These are phyloP conservation scores for Aristolochia californica DNA, from an alignment of 164 flowering plant species.

Conservation along the genomic window DNA sequence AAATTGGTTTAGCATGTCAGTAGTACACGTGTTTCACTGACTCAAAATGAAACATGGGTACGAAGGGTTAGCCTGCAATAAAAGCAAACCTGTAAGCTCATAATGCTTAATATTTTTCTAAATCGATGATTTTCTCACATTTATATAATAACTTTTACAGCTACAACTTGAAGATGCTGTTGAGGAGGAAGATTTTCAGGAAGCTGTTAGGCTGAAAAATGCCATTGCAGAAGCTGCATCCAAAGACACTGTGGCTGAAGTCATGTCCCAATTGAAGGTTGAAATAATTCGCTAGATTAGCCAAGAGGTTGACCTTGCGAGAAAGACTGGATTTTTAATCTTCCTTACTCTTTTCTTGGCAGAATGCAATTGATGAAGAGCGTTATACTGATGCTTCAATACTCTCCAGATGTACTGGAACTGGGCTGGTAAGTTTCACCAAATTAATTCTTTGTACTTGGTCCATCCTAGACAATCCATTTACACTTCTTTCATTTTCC, in stretches of 20 bases:
- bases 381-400: slow-evolving; percentile 90
- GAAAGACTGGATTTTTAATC: slow-evolving; percentile 1
- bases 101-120: neutral
- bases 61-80: neutral
- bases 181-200: slow-evolving; percentile 83
- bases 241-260: slow-evolving; percentile 70
- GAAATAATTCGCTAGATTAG: neutral
- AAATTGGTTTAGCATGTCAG: neutral
- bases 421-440: slow-evolving; percentile 59
- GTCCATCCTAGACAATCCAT: neutral
- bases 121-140: neutral
- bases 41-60: neutral
- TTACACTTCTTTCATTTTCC: neutral
- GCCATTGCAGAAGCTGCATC: slow-evolving; percentile 64
- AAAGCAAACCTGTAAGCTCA: neutral
- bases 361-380: slow-evolving; percentile 84
- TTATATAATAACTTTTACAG: slow-evolving; percentile 24
- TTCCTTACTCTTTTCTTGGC: slow-evolving; percentile 13
- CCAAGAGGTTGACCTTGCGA: neutral
- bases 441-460: neutral
- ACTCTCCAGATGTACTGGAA: slow-evolving; percentile 62
- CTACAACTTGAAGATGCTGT: slow-evolving; percentile 92
- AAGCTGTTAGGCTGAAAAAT: slow-evolving; percentile 73
- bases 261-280: slow-evolving; percentile 81
- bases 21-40: neutral